A percentile compares a stretch with the other conserved stretches of the same genome.
Evolutionary conservation across 257 asterid species (phyloP).

Genomic region (Solanum arcanum): DNA sequence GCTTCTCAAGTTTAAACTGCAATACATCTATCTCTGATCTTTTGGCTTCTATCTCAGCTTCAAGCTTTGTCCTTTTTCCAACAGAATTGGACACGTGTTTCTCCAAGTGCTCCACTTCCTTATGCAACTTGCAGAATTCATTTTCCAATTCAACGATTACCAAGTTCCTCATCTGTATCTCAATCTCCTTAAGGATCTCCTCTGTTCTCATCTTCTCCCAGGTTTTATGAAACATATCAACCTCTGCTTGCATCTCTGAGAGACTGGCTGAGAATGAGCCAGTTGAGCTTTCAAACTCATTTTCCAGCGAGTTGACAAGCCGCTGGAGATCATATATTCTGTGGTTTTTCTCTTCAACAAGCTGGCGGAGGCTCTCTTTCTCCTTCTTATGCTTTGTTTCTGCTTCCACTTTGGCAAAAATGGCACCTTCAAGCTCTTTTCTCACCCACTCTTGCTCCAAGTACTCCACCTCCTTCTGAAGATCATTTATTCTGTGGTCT

Average conservation of each 20-base stretch:
- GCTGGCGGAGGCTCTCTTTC: constrained; percentile 42
- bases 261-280: constrained; percentile 43
- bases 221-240: constrained; percentile 24
- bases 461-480: constrained; percentile 7
- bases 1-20: constrained; percentile 3
- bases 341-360: constrained; percentile 56
- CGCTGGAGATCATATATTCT: constrained; percentile 56
- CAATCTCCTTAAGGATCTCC: constrained; percentile 19
- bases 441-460: constrained; percentile 20
- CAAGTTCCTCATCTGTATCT: constrained; percentile 31
- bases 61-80: constrained; percentile 8
- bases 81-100: not conserved
- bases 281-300: constrained; percentile 57
- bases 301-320: constrained; percentile 63
- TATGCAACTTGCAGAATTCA: constrained; percentile 15
- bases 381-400: constrained; percentile 19
- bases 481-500: constrained; percentile 35
- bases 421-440: constrained; percentile 24
- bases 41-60: constrained; percentile 17
- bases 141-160: constrained; percentile 31
- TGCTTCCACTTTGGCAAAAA: constrained; percentile 24
- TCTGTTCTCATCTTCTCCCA: constrained; percentile 50
- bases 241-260: constrained; percentile 53
- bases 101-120: constrained; percentile 21
- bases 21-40: constrained; percentile 13